phyloP scores from a whole-genome alignment of 176 grass and related monocot genomes.

The Eleusine coracana region DNA sequence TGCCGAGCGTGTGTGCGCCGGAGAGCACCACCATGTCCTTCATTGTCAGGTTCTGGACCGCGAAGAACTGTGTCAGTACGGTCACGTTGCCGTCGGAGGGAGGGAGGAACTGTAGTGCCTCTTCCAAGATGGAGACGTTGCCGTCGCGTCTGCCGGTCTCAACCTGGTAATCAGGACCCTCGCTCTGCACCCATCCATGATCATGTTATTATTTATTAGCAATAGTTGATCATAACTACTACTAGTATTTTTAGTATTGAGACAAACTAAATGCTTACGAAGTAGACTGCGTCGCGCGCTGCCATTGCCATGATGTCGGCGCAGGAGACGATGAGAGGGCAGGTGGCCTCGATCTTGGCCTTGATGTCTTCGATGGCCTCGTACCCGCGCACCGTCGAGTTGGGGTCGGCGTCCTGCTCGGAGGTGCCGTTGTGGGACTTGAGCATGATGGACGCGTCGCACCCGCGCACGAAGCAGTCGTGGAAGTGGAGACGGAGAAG shows the following conservation, averaged over 20 bases:
- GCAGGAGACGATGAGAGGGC: slow-evolving; percentile 64
- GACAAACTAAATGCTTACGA: slow-evolving; percentile 3
- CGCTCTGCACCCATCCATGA: slow-evolving; percentile 21
- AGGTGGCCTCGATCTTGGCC: slow-evolving; percentile 52
- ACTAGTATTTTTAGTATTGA: no score
- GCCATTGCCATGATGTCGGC: slow-evolving; percentile 79
- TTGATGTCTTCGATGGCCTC: slow-evolving; percentile 65
- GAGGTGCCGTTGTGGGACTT: slow-evolving; percentile 50
- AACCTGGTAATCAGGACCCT: slow-evolving; percentile 46
- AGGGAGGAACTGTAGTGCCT: slow-evolving; percentile 40
- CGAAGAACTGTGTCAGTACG: slow-evolving; percentile 49
- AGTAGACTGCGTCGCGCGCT: slow-evolving; percentile 55
- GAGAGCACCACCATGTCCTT: slow-evolving; percentile 80
- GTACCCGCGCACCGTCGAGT: slow-evolving; percentile 61
- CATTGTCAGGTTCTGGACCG: slow-evolving; percentile 52
- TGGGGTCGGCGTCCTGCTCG: slow-evolving; percentile 60
- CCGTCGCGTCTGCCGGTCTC: slow-evolving; percentile 64
- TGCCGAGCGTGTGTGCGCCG: slow-evolving; percentile 62
- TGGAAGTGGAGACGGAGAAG: slow-evolving; percentile 72
- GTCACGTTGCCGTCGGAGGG: slow-evolving; percentile 56
- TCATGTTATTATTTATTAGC: no score
- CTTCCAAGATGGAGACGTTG: slow-evolving; percentile 46
- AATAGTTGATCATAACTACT: no score
- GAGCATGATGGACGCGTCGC: slow-evolving; percentile 59
- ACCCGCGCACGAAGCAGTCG: slow-evolving; percentile 64